Evolutionary conservation across 352 stramenopile genomes (phyloP).

Genomic region (Pythium insidiosum): DNA sequence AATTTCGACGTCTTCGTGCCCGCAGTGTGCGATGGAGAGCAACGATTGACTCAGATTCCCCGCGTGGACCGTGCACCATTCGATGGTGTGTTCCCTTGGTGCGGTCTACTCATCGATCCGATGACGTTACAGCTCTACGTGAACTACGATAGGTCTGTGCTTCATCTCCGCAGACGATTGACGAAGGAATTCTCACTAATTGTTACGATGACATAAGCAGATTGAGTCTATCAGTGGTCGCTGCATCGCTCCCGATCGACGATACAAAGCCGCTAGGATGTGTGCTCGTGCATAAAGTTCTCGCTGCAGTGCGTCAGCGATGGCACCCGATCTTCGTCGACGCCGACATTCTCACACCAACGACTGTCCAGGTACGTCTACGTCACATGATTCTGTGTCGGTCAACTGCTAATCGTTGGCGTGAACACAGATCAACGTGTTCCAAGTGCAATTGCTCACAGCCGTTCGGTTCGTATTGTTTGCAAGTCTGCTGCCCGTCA

Average conservation of each 20-base stretch:
- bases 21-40: no score
- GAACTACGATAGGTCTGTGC: conserved; percentile 71
- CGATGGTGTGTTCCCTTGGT: no score
- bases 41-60: no score
- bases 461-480: conserved; percentile 45
- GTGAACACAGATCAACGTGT: conserved; percentile 34
- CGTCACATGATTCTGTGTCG: neutral
- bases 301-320: conserved; percentile 53
- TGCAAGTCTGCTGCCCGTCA: conserved; percentile 42
- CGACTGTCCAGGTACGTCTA: conserved; percentile 29
- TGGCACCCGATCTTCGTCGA: conserved; percentile 71
- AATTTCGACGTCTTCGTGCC: conserved; percentile 63
- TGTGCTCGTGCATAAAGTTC: conserved; percentile 62
- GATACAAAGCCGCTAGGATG: conserved; percentile 34
- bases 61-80: no score
- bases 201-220: no score
- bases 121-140: conserved; percentile 45
- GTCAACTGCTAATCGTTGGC: neutral
- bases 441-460: conserved; percentile 41
- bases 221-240: conserved; percentile 22
- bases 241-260: conserved; percentile 46
- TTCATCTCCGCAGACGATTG: neutral
- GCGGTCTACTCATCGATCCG: conserved; percentile 60
- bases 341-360: conserved; percentile 18
- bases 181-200: neutral